A percentile compares a stretch with the other conserved stretches of the same genome.
These are phyloP conservation scores for Fusarium sp. DNA, from an alignment of 2,329 filamentous ascomycete genomes.

Conservation along the genomic window DNA sequence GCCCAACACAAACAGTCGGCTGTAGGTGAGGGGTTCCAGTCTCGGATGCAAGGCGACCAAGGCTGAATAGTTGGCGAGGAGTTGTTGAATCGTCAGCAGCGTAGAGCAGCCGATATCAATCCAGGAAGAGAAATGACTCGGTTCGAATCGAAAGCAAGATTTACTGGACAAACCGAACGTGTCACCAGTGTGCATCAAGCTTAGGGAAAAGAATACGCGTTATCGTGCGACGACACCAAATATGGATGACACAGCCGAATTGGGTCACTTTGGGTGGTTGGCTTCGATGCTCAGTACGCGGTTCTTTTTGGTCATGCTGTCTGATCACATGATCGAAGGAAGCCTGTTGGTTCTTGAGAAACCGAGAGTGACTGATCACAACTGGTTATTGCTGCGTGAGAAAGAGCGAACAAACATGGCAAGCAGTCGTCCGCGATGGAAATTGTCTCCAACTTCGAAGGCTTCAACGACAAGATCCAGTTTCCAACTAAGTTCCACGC, in stretches of 20 bases:
- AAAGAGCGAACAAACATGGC: constrained; percentile 11
- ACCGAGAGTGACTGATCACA: constrained; percentile 37
- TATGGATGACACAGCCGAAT: constrained; percentile 36
- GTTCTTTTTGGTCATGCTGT: constrained; percentile 19
- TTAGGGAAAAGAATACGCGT: constrained; percentile 5
- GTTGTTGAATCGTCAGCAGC: constrained; percentile 22
- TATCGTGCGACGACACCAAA: constrained; percentile 38
- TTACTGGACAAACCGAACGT: constrained; percentile 7
- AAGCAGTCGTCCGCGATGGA: constrained; percentile 16
- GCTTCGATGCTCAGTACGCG: constrained; percentile 9
- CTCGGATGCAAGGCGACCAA: constrained; percentile 33
- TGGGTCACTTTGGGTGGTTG: constrained; percentile 33
- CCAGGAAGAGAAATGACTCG: constrained; percentile 4
- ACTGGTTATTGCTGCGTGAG: constrained; percentile 13
- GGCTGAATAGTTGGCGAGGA: constrained; percentile 8
- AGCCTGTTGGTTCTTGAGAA: constrained; percentile 27
- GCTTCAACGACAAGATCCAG: constrained; percentile 13
- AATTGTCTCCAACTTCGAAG: constrained; percentile 9
- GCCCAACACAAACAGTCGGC: constrained; percentile 19
- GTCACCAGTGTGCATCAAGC: constrained; percentile 18
- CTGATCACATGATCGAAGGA: constrained; percentile 45
- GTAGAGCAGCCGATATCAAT: constrained; percentile 18
- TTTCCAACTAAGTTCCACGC: constrained; percentile 18
- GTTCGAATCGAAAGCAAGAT: constrained; percentile 7
- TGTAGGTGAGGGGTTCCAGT: constrained; percentile 33